phyloP scores from a whole-genome alignment of 2,329 filamentous ascomycete genomes.

The Penicillium glabrum region DNA sequence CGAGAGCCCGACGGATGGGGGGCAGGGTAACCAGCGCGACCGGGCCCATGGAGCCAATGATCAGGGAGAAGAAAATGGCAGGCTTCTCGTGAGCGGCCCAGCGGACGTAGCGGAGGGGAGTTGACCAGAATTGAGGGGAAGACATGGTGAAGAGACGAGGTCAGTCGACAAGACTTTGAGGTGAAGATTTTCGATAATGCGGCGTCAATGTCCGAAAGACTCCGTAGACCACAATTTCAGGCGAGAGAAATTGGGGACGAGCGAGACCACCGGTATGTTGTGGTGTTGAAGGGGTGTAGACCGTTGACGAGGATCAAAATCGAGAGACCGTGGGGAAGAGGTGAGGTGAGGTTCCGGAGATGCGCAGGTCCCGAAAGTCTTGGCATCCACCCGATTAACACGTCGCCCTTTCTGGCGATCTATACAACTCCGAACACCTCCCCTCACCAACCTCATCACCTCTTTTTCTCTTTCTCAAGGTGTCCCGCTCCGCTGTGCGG shows the following conservation, averaged over 20 bases:
- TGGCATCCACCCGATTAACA: conserved; percentile 43
- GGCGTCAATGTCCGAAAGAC: conserved; percentile 1
- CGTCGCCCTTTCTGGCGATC: conserved; percentile 40
- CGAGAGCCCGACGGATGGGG: conserved; percentile 69
- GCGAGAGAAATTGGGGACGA: conserved; percentile 1
- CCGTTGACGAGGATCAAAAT: conserved; percentile 20
- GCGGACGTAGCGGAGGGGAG: conserved; percentile 78
- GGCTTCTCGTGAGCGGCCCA: conserved; percentile 88
- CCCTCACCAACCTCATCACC: conserved; percentile 11
- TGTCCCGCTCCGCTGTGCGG: conserved; percentile 34
- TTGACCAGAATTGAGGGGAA: conserved; percentile 77
- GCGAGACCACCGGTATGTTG: conserved; percentile 3
- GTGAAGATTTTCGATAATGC: conserved; percentile 21
- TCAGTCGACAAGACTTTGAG: conserved; percentile 19
- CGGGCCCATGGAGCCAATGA: conserved; percentile 73
- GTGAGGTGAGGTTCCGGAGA: conserved; percentile 30
- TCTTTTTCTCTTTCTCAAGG: conserved; percentile 12
- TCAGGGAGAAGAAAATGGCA: conserved; percentile 83
- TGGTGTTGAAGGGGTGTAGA: conserved; percentile 3
- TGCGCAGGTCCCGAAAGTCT: conserved; percentile 34
- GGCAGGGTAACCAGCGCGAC: conserved; percentile 69
- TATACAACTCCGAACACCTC: conserved; percentile 21
- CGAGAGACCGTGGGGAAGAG: conserved; percentile 27
- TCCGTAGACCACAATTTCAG: conserved; percentile 1
- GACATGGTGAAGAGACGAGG: conserved; percentile 41